phyloP scores from a whole-genome alignment of 164 flowering plant species.

The Vitis rotundifolia region DNA sequence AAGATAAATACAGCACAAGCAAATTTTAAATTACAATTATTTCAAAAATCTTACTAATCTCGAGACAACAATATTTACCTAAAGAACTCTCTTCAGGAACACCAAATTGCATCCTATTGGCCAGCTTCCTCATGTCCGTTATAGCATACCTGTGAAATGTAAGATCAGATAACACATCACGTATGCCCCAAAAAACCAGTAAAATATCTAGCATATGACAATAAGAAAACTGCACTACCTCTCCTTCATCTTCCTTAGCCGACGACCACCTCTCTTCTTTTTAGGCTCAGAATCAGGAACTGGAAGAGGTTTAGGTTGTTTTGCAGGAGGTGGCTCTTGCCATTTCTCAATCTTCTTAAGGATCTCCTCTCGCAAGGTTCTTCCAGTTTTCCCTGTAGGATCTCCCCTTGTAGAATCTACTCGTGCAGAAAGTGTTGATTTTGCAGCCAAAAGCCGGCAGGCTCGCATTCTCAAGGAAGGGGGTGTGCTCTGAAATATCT shows the following conservation, averaged over 20 bases:
- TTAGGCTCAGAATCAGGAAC: constrained; percentile 99
- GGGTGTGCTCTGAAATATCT: constrained; percentile 85
- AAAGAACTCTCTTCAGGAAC: constrained; percentile 96
- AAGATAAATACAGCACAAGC: background rate
- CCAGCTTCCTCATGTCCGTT: constrained; percentile 97
- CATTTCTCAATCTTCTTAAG: constrained; percentile 93
- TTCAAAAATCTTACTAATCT: background rate
- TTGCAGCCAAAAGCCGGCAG: constrained; percentile 78
- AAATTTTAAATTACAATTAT: background rate
- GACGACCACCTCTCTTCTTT: constrained; percentile 95
- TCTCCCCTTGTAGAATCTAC: constrained; percentile 88
- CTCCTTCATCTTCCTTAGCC: constrained; percentile 92
- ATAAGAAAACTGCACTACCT: constrained; percentile 42
- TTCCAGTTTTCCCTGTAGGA: constrained; percentile 80
- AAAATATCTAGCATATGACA: background rate
- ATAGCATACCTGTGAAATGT: constrained; percentile 67
- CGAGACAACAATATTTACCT: constrained; percentile 38
- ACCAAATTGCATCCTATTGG: constrained; percentile 97
- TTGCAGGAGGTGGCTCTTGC: constrained; percentile 99
- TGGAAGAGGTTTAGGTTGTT: constrained; percentile 94
- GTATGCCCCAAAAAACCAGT: background rate
- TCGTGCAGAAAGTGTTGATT: constrained; percentile 90
- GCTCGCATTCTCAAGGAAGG: constrained; percentile 87
- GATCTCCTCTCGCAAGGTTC: constrained; percentile 67
- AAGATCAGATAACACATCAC: constrained; percentile 3